Conservation (phyloP, 2,329 filamentous ascomycete species). For the Polychaeton citri region DNA sequence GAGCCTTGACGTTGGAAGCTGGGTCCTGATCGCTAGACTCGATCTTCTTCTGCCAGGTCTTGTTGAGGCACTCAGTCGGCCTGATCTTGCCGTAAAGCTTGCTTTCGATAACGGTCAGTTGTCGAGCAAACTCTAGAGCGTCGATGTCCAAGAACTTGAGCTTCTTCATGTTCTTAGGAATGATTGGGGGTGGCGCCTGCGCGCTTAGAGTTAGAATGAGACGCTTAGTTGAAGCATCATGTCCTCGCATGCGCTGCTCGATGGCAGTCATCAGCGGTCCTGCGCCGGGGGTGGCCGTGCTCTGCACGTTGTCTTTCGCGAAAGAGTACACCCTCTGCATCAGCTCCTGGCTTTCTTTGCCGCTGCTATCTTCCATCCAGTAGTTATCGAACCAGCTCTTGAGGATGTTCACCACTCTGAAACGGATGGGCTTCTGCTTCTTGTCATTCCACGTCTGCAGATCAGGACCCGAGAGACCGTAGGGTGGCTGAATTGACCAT, state of each 20-base stretch:
- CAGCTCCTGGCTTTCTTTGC: conserved; percentile 68
- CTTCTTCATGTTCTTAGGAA: conserved; percentile 99
- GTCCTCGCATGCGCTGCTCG: conserved; percentile 76
- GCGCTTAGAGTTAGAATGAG: conserved; percentile 70
- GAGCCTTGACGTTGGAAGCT: conserved; percentile 83
- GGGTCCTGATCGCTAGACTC: conserved; percentile 68
- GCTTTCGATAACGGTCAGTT: conserved; percentile 93
- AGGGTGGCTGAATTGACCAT: conserved; percentile 84
- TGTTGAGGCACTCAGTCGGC: conserved; percentile 90
- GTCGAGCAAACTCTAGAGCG: conserved; percentile 87
- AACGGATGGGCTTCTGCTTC: conserved; percentile 92
- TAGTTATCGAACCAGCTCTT: conserved; percentile 98
- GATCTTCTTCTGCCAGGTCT: conserved; percentile 97
- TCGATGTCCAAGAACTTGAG: conserved; percentile 97
- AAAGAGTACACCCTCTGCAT: conserved; percentile 84
- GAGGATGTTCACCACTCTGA: conserved; percentile 91
- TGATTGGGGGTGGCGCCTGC: conserved; percentile 74
- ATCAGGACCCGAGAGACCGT: conserved; percentile 60
- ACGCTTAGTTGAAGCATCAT: conserved; percentile 73
- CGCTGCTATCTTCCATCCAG: conserved; percentile 85
- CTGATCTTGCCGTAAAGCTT: conserved; percentile 91
- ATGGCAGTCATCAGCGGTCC: conserved; percentile 72
- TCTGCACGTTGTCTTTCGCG: conserved; percentile 81
- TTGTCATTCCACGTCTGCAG: conserved; percentile 80
- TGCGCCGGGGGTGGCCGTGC: conserved; percentile 83